Conservation (phyloP, 768 basidiomycete species). For the Amanita polypyramis region DNA sequence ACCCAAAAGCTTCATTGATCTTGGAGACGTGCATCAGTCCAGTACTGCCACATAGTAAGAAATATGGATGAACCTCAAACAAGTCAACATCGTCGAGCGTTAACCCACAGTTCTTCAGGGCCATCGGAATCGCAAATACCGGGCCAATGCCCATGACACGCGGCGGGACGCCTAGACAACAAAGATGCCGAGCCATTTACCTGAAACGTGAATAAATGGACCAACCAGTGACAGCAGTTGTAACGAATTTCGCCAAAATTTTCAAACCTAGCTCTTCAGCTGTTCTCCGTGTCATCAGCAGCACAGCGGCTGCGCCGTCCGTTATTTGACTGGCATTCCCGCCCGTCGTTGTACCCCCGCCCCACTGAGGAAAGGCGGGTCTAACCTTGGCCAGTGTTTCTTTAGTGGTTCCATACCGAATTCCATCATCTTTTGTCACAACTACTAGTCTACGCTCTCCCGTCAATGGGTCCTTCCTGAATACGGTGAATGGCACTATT, state of each 20-base stretch:
- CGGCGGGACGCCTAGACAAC: constrained; percentile 51
- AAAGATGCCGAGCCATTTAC: neutral
- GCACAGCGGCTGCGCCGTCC: constrained; percentile 72
- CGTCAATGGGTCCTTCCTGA: constrained; percentile 44
- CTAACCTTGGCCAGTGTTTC: constrained; percentile 53
- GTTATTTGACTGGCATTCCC: constrained; percentile 84
- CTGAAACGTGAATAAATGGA: neutral
- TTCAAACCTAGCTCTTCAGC: constrained; percentile 65
- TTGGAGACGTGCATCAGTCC: constrained; percentile 16
- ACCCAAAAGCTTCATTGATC: constrained; percentile 92
- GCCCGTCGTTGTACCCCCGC: constrained; percentile 60
- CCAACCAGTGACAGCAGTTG: constrained; percentile 58
- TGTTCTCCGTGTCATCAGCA: constrained; percentile 73
- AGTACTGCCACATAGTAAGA: neutral
- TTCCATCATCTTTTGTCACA: constrained; percentile 66
- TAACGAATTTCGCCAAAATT: constrained; percentile 71
- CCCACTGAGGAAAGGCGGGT: constrained; percentile 80
- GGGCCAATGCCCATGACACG: constrained; percentile 89
- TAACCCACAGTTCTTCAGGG: constrained; percentile 57
- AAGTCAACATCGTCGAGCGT: constrained; percentile 63
- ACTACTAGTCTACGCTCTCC: constrained; percentile 42
- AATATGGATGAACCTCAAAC: constrained; percentile 45
- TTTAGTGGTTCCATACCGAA: constrained; percentile 64
- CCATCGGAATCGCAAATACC: constrained; percentile 71
- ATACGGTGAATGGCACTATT: constrained; percentile 69